Percentiles rank a stretch among this genome's conserved stretches.
These are phyloP conservation scores for Sclerotinia spermophila DNA, from an alignment of 2,329 filamentous ascomycete species.

Conservation along the genomic window DNA sequence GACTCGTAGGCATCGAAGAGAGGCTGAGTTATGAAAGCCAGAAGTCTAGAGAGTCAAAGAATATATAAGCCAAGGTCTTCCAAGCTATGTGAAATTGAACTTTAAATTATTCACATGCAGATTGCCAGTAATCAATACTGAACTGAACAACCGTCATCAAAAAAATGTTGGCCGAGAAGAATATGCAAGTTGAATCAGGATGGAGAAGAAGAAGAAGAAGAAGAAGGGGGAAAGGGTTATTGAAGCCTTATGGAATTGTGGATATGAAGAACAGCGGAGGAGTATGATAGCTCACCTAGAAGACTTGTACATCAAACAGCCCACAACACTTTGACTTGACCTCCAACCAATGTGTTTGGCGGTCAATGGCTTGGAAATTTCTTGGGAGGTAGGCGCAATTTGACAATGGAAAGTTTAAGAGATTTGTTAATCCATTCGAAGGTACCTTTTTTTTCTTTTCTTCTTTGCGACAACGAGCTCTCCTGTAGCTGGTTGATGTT, in stretches of 20 bases:
- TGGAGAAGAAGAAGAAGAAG: not conserved
- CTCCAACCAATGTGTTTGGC: not conserved
- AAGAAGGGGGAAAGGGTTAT: not conserved
- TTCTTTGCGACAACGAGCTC: not conserved
- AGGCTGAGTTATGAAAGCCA: conserved; percentile 23
- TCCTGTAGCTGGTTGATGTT: not conserved
- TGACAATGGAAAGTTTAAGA: not conserved
- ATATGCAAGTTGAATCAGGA: conserved; percentile 1
- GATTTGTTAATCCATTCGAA: not conserved
- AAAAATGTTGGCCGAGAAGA: not conserved
- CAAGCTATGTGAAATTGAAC: not conserved
- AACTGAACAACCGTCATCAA: not conserved
- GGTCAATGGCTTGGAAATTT: not conserved
- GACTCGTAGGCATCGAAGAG: conserved; percentile 29
- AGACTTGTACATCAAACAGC: not conserved
- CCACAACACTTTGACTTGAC: not conserved
- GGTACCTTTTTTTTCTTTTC: too few relatives aligned
- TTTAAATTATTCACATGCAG: not conserved
- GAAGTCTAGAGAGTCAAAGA: conserved; percentile 17
- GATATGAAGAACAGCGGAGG: conserved; percentile 1
- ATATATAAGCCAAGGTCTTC: conserved; percentile 29
- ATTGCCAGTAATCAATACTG: not conserved
- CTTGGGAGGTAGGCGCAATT: conserved; percentile 4
- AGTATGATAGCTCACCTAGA: conserved; percentile 8
- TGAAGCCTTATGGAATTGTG: not conserved